phyloP scores from a whole-genome alignment of 129 eudicot genomes.

The Dittrichia graveolens region DNA sequence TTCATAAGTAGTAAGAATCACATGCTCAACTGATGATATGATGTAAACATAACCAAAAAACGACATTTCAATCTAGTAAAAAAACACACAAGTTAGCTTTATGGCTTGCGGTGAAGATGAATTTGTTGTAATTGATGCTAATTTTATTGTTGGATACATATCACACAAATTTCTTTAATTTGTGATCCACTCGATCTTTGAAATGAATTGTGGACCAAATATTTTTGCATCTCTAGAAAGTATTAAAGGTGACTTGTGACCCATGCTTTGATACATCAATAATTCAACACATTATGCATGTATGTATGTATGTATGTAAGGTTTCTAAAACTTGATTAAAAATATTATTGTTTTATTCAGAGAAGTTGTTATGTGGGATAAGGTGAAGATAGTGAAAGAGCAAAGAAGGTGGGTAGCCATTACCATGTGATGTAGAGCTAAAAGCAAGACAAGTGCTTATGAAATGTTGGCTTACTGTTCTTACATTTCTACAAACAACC shows the following conservation, averaged over 20 bases:
- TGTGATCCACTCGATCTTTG: neutral
- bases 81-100: neutral
- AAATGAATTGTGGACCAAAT: slow-evolving; percentile 20
- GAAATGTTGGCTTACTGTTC: slow-evolving; percentile 8
- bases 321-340: no score
- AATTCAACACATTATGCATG: neutral
- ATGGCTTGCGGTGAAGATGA: neutral
- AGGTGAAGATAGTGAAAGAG: slow-evolving; percentile 9
- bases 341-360: no score
- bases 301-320: no score
- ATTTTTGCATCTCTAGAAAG: slow-evolving; percentile 28
- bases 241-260: slow-evolving; percentile 30
- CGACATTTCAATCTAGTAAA: neutral
- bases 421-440: slow-evolving; percentile 13
- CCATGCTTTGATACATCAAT: slow-evolving; percentile 14
- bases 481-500: neutral
- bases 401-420: slow-evolving; percentile 24
- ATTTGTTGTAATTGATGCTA: neutral
- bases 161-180: slow-evolving; percentile 2
- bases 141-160: neutral
- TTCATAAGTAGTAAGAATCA: neutral
- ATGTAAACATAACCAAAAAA: neutral
- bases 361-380: neutral
- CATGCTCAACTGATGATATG: neutral
- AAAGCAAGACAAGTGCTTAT: slow-evolving; percentile 19